Base-by-base conservation (phyloP, 352 stramenopile species). In the Pythium plurisporium region DNA sequence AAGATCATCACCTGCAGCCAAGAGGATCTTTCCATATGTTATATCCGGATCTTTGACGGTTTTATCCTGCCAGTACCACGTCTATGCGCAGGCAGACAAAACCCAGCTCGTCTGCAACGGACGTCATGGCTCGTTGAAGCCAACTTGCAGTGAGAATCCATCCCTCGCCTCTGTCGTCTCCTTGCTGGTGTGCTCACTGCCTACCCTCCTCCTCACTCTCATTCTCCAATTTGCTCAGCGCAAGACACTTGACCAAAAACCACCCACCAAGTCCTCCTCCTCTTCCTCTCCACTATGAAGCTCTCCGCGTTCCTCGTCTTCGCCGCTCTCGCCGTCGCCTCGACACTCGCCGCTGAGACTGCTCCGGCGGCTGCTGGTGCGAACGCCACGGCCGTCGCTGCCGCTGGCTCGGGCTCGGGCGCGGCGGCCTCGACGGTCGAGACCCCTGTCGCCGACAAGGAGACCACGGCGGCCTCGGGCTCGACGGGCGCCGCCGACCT, bases 241-340 rank as follows among this genome's bases (percentile, higher is more conserved):
- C 31, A 29, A 34, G 23, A 25, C 48, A 55, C 53, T 38, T 31
- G 15, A 38, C 26, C 14, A 14, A 14, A 12, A 36, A 36, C 30
- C 30, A 36, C 29, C 34, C 42, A 37, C 26, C 41, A 60, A 51
- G 34, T 36, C 48, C 12, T 26, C 37, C 38, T 27, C 20, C 51
- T 5, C 34, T 7, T 43, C 19, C 31, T 29, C 52, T 31, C 30
- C 26, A 56, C 10, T 27, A 72, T 72, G 65, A 72, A 67, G 48
- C 30, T 30, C 41, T 59, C 65, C 37, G 41, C 34, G 12, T 29
- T 43, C 56, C 14, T 63, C 27, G 25, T 61, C 20, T 31, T 69
- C 37, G 55, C 47, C 17, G 41, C 55, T 10, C 15, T 52, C 25
- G 48, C 64, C 15, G 14, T 71, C 37, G 64, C 64, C 42, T 42